Evolutionary conservation across 2,329 filamentous ascomycete species (phyloP), one percentile per base, ranked within the genome.

Genomic region (Monosporascus cannonballus): DNA sequence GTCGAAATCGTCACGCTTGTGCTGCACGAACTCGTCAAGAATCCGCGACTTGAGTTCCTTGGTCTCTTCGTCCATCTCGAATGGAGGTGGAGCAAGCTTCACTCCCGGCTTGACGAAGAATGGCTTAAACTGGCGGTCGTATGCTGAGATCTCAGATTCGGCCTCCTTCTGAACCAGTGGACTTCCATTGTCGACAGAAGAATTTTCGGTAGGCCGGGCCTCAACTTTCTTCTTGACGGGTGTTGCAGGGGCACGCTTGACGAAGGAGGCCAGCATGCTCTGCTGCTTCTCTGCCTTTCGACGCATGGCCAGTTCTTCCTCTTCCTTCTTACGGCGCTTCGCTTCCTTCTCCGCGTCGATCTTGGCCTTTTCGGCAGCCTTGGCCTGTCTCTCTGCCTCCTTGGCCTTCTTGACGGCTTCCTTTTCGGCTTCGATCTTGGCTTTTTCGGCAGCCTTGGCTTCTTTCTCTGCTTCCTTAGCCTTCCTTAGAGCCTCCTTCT

Each of bases 101-200:
- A 90, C 87, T 62, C 90, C 80, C 3, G 84, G 77, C 54, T 90
- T 87, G 46, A 94, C 65, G 56, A 87, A 92, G 68, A 96, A 97
- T 0, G 89, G 85, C 34, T 90, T 80, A 63, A 97, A 97, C 37
- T 78, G 74, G 59, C 83, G 84, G 18, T 87, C 74, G 59, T 90
- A 92, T 45, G 82, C 77, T 0, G 80, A 77, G 24, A 70, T 61
- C 4, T 63, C 49, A 6, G 63, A 59, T 50, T 64, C 56, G 7
- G 58, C 30, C 24, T 66, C 61, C 39, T 61, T 58, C 18, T 59
- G 67, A 6, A 49, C 55, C 2, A 60, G 59, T 49, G 63, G 47
- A 39, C 54, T 65, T 9, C 56, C 54, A 14, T 57, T 54, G 15
- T 64, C 56, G 24, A 54, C 45, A 18, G 58, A 54, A 45, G 54